Percentiles rank a stretch among this genome's conserved stretches.
Evolutionary conservation across 805 yeast genomes (phyloP).

Genomic region (Metschnikowia aberdeeniae): DNA sequence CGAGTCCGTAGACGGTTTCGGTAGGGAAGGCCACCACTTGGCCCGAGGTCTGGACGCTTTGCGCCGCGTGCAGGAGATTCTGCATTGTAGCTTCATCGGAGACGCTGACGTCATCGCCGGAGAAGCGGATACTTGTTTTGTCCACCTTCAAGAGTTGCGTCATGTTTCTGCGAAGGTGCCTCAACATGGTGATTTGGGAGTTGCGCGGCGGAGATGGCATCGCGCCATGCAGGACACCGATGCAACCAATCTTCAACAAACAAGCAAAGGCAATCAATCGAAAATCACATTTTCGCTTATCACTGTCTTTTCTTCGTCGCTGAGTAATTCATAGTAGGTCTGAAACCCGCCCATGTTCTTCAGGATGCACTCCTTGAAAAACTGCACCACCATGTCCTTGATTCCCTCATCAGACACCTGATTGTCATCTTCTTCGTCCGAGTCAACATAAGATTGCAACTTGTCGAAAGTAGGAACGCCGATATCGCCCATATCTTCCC

Average conservation of each 20-base stretch:
- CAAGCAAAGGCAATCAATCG: conserved; percentile 5
- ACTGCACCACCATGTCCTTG: conserved; percentile 41
- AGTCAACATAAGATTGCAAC: conserved; percentile 52
- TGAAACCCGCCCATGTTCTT: conserved; percentile 51
- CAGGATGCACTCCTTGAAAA: conserved; percentile 54
- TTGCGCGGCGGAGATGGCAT: background rate
- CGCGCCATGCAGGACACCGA: conserved; percentile 1
- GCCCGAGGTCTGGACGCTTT: conserved; percentile 11
- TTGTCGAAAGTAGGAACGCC: conserved; percentile 63
- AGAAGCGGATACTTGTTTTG: conserved; percentile 48
- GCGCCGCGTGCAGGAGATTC: conserved; percentile 50
- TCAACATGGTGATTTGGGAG: conserved; percentile 5
- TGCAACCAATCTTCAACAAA: background rate
- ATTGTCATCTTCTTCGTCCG: conserved; percentile 31
- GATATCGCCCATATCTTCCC: conserved; percentile 75
- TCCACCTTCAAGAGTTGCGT: conserved; percentile 50
- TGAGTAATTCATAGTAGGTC: conserved; percentile 43
- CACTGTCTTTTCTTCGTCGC: conserved; percentile 50
- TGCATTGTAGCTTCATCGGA: conserved; percentile 49
- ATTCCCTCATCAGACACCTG: conserved; percentile 31
- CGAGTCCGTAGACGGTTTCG: conserved; percentile 95
- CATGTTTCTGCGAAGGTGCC: conserved; percentile 1
- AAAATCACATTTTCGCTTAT: conserved; percentile 48
- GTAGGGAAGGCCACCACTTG: conserved; percentile 88
- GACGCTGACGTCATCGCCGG: conserved; percentile 42